These are phyloP conservation scores for Plasmodium falciparum DNA, from an alignment of 169 alveolate genomes.

Conservation along the genomic window DNA sequence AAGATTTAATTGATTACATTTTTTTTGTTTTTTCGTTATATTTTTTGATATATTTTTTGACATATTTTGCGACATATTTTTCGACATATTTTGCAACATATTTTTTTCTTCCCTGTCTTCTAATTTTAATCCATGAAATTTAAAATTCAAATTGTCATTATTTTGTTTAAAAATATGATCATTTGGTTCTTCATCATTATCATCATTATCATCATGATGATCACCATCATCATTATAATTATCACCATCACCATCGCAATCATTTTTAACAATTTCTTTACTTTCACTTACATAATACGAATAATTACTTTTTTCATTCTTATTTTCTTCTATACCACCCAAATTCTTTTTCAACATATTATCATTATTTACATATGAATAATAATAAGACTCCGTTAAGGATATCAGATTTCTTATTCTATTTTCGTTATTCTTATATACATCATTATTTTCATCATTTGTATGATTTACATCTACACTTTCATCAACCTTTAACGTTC, in stretches of 20 bases:
- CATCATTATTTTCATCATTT: conserved; percentile 30
- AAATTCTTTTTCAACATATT: not conserved
- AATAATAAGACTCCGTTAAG: conserved; percentile 31
- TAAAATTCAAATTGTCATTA: no score
- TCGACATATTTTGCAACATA: not conserved
- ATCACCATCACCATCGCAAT: not conserved
- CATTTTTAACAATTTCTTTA: not conserved
- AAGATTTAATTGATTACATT: conserved; percentile 4
- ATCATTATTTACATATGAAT: conserved; percentile 31
- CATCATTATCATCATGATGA: not conserved
- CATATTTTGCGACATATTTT: not conserved
- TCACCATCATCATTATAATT: not conserved
- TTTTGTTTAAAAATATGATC: no score
- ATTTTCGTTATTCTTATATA: conserved; percentile 51
- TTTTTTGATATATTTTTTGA: not conserved
- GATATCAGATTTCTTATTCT: conserved; percentile 37
- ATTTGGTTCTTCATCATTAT: not conserved
- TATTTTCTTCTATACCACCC: not conserved
- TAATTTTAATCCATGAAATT: no score
- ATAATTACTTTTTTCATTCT: conserved; percentile 25
- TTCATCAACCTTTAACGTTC: conserved; percentile 5
- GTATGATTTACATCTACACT: not conserved
- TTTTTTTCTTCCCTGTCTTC: no score
- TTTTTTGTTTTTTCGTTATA: conserved; percentile 13
- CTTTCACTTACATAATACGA: conserved; percentile 23